phyloP scores from a whole-genome alignment of 2,329 filamentous ascomycete species.

The Diaporthe velutina region DNA sequence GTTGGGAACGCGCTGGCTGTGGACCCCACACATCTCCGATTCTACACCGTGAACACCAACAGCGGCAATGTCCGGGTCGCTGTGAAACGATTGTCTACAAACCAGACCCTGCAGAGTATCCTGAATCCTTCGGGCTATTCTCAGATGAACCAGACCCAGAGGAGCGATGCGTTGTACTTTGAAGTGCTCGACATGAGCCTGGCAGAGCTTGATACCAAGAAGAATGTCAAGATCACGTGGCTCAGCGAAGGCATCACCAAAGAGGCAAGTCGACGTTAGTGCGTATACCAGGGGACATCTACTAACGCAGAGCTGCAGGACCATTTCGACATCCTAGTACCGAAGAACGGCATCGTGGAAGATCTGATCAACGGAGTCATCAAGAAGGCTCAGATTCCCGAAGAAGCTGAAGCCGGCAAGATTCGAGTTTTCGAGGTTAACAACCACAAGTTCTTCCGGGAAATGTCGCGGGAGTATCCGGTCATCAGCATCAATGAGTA shows the following conservation, averaged over 20 bases:
- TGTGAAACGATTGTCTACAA: conserved; percentile 76
- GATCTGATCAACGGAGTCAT: conserved; percentile 83
- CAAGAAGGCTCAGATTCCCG: conserved; percentile 83
- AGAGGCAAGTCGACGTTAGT: conserved; percentile 71
- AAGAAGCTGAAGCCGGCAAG: conserved; percentile 76
- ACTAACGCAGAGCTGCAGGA: conserved; percentile 67
- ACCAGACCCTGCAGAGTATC: conserved; percentile 82
- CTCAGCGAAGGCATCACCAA: conserved; percentile 92
- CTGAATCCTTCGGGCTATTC: conserved; percentile 80
- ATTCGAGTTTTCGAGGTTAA: conserved; percentile 88
- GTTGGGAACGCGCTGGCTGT: conserved; percentile 83
- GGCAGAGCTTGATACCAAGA: conserved; percentile 93
- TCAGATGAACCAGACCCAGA: conserved; percentile 78
- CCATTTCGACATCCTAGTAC: conserved; percentile 83
- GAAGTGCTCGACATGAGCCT: conserved; percentile 96
- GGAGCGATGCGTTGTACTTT: conserved; percentile 86
- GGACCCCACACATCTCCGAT: conserved; percentile 88
- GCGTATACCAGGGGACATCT: conserved; percentile 32
- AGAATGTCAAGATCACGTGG: conserved; percentile 85
- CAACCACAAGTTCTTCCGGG: conserved; percentile 85
- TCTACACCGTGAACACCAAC: conserved; percentile 85
- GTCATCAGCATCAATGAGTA: conserved; percentile 92
- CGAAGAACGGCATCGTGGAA: conserved; percentile 84
- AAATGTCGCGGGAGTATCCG: conserved; percentile 76
- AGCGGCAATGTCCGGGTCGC: conserved; percentile 82